Evolutionary conservation across 1,139 yeast genomes (phyloP).

Genomic region (Geotrichum europaeum): DNA sequence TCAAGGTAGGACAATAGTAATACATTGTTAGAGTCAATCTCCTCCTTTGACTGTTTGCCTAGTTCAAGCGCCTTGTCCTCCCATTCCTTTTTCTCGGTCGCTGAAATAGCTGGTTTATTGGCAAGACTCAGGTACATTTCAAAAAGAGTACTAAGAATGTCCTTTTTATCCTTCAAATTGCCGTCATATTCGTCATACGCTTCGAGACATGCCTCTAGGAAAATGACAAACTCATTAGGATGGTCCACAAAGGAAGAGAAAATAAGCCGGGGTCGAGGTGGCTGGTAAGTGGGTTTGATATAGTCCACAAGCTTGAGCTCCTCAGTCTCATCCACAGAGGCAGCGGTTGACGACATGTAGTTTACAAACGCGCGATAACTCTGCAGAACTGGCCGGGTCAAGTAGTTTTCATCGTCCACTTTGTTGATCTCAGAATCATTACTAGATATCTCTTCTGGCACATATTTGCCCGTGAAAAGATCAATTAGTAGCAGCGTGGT

Average conservation of each 20-base stretch:
- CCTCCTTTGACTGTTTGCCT: constrained; percentile 39
- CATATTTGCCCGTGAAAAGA: constrained; percentile 80
- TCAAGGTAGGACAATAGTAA: constrained; percentile 58
- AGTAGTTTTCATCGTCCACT: constrained; percentile 12
- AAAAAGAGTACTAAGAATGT: constrained; percentile 67
- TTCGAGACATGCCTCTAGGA: constrained; percentile 84
- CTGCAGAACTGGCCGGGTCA: constrained; percentile 45
- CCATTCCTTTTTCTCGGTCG: constrained; percentile 48
- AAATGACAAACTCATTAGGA: constrained; percentile 86
- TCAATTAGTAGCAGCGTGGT: constrained; percentile 78
- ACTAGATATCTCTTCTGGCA: constrained; percentile 35
- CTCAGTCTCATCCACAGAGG: constrained; percentile 1
- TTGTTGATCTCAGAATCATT: constrained; percentile 18
- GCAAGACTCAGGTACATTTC: constrained; percentile 73
- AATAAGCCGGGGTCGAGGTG: constrained; percentile 84
- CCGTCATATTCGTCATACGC: constrained; percentile 75
- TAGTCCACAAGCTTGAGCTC: constrained; percentile 7
- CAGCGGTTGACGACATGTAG: constrained; percentile 43
- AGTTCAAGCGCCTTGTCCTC: constrained; percentile 54
- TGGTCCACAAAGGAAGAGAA: constrained; percentile 81
- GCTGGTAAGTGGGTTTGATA: constrained; percentile 69
- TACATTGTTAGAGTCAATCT: constrained; percentile 54
- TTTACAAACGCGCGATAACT: constrained; percentile 68
- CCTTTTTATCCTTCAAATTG: constrained; percentile 59
- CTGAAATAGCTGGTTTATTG: constrained; percentile 25